Conservation (phyloP, 1,284 basidiomycete species). For the Rhizoctonia solani region DNA sequence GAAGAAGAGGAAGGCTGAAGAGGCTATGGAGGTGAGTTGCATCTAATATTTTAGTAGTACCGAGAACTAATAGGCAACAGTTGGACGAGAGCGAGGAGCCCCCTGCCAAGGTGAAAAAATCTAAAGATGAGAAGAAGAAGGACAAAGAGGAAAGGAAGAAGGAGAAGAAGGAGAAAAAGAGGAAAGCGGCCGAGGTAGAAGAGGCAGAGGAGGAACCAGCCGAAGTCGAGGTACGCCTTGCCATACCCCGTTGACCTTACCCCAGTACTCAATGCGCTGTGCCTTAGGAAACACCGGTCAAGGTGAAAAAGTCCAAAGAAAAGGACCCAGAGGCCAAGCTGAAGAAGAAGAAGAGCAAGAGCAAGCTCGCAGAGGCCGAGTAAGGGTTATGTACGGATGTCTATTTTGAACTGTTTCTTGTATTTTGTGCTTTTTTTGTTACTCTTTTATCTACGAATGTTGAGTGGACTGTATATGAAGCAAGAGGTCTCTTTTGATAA, state of each 20-base stretch:
- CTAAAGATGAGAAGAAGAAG: slow-evolving; percentile 62
- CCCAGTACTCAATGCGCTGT: too few species aligned
- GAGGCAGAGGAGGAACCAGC: slow-evolving; percentile 37
- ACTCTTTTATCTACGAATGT: slow-evolving; percentile 23
- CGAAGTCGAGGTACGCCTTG: slow-evolving; percentile 15
- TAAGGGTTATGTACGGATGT: not conserved
- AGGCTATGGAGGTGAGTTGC: slow-evolving; percentile 38
- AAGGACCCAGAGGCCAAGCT: slow-evolving; percentile 25
- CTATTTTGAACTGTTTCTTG: slow-evolving; percentile 30
- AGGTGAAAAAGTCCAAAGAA: slow-evolving; percentile 16
- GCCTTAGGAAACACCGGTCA: slow-evolving; percentile 19
- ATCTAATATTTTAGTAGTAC: too few species aligned
- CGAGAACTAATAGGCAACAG: too few species aligned
- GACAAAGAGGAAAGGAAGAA: slow-evolving; percentile 81
- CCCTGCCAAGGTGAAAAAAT: slow-evolving; percentile 61
- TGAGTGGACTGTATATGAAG: too few species aligned
- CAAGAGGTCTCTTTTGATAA: not conserved
- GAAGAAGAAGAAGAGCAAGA: slow-evolving; percentile 34
- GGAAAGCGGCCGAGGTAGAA: slow-evolving; percentile 45
- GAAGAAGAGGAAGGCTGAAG: slow-evolving; percentile 64
- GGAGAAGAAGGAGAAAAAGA: slow-evolving; percentile 50
- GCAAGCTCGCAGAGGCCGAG: slow-evolving; percentile 26
- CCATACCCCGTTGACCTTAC: not conserved
- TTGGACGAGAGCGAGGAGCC: slow-evolving; percentile 44
- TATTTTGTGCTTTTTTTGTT: slow-evolving; percentile 28